Evolutionary conservation across 2,329 filamentous ascomycete species (phyloP).

Genomic region (Fusarium buharicum): DNA sequence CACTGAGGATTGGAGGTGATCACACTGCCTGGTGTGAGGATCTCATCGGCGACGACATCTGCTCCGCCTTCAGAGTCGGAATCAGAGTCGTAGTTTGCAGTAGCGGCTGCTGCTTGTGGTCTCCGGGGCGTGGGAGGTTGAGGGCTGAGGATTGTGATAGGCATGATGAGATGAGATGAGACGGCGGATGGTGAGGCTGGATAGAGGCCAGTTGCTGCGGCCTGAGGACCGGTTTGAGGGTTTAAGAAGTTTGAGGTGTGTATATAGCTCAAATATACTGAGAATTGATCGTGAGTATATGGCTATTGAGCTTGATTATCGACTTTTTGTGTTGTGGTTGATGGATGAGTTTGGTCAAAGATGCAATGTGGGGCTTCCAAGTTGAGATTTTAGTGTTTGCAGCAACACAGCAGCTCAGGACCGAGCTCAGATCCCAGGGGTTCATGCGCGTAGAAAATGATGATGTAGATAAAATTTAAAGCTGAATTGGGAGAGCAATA

Average conservation of each 20-base stretch:
- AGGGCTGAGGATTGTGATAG: slow-evolving; percentile 61
- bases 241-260: neutral
- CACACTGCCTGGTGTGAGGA: slow-evolving; percentile 88
- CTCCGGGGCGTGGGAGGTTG: slow-evolving; percentile 47
- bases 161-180: slow-evolving; percentile 51
- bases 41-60: slow-evolving; percentile 59
- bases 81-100: slow-evolving; percentile 53
- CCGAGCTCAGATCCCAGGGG: neutral
- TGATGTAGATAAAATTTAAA: neutral
- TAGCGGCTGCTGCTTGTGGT: slow-evolving; percentile 26
- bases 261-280: neutral
- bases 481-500: neutral
- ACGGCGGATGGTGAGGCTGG: slow-evolving; percentile 14
- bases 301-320: slow-evolving; percentile 5
- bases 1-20: slow-evolving; percentile 94
- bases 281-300: neutral
- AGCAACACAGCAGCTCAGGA: neutral
- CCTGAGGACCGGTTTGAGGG: neutral
- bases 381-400: slow-evolving; percentile 45
- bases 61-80: slow-evolving; percentile 59
- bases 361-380: slow-evolving; percentile 45
- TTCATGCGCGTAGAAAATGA: neutral
- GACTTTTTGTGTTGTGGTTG: slow-evolving; percentile 13
- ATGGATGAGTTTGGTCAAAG: slow-evolving; percentile 40
- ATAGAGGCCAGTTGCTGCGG: slow-evolving; percentile 2